Evolutionary conservation across 2,329 filamentous ascomycete species (phyloP).

Genomic region (Ophiostoma sp.): DNA sequence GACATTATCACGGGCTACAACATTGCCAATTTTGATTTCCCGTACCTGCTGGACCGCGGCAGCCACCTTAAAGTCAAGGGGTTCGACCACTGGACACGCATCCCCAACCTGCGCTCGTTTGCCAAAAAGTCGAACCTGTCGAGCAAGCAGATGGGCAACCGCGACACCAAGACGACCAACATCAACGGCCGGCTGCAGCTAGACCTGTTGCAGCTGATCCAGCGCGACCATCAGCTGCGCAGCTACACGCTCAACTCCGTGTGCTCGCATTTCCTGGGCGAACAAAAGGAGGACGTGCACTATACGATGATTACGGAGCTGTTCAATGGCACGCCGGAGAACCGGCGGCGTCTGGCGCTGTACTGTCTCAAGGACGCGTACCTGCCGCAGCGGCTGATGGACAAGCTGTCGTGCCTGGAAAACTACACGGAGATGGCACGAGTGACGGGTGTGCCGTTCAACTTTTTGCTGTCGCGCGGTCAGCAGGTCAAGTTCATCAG

Average conservation of each 20-base stretch:
- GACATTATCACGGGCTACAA: constrained; percentile 99
- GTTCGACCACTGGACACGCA: constrained; percentile 83
- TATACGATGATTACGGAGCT: constrained; percentile 99
- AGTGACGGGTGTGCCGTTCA: constrained; percentile 97
- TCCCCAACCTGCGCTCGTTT: constrained; percentile 65
- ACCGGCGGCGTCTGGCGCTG: constrained; percentile 79
- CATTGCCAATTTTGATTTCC: constrained; percentile 97
- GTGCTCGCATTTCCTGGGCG: constrained; percentile 86
- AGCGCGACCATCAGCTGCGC: constrained; percentile 88
- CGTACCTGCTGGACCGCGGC: constrained; percentile 85
- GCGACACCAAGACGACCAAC: constrained; percentile 90
- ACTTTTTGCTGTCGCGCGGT: constrained; percentile 81
- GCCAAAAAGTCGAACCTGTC: constrained; percentile 81
- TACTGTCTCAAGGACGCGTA: constrained; percentile 99
- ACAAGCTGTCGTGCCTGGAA: constrained; percentile 96
- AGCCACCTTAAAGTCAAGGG: constrained; percentile 71
- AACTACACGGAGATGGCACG: constrained; percentile 99
- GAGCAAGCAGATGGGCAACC: constrained; percentile 97
- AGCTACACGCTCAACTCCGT: constrained; percentile 98
- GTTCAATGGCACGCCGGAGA: constrained; percentile 93
- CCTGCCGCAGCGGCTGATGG: constrained; percentile 86
- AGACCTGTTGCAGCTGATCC: constrained; percentile 88
- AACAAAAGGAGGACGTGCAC: constrained; percentile 98
- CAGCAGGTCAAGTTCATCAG: constrained; percentile 98
- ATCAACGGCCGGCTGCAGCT: constrained; percentile 90